Conservation (phyloP, 768 basidiomycete genomes). For the Daedaleopsis sinensis region DNA sequence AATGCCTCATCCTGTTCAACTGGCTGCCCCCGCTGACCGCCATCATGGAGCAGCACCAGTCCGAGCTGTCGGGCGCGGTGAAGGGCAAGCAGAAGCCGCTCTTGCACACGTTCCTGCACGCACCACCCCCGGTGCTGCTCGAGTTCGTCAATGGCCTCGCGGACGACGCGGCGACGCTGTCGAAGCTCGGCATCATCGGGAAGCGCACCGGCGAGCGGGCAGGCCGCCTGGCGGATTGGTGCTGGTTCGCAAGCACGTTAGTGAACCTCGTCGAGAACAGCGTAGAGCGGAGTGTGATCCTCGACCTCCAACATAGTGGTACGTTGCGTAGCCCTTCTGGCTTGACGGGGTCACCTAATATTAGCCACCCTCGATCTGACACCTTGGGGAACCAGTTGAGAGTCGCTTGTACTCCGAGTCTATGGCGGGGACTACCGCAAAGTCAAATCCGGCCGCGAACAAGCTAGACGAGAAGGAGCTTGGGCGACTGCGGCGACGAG, state of each 20-base stretch:
- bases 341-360: conserved; percentile 1
- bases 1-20: conserved; percentile 80
- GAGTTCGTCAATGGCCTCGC: conserved; percentile 75
- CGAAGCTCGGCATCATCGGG: conserved; percentile 69
- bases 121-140: conserved; percentile 80
- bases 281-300: conserved; percentile 75
- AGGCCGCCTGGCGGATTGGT: conserved; percentile 80
- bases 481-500: conserved; percentile 64
- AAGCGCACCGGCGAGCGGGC: conserved; percentile 68
- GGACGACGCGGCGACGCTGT: conserved; percentile 81
- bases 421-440: conserved; percentile 68
- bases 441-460: conserved; percentile 59
- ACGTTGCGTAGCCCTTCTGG: background rate
- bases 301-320: conserved; percentile 67
- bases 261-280: conserved; percentile 84
- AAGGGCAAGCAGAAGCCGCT: conserved; percentile 51
- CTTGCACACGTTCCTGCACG: conserved; percentile 73
- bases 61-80: conserved; percentile 46
- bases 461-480: conserved; percentile 76
- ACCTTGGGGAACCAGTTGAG: conserved; percentile 52
- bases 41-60: conserved; percentile 69
- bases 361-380: conserved; percentile 5
- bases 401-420: conserved; percentile 74
- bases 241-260: conserved; percentile 81
- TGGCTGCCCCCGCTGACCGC: conserved; percentile 78